Evolutionary conservation across 306 rosid species (phyloP).

Genomic region (Sicyos baderoa): DNA sequence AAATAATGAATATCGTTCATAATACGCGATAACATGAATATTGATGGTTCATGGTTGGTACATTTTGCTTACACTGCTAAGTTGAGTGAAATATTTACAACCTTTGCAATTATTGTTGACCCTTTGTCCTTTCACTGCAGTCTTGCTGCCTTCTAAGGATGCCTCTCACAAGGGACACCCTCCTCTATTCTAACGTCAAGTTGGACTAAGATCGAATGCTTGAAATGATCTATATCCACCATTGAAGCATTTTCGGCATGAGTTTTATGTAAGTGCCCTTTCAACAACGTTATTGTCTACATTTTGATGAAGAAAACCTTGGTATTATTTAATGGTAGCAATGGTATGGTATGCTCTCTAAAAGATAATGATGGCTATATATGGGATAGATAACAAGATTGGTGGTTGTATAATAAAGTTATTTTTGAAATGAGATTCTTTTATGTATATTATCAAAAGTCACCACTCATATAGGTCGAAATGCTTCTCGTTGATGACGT

Average conservation of each 20-base stretch:
- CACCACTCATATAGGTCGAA: background rate
- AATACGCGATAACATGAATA: background rate
- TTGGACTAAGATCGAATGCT: slow-evolving; percentile 45
- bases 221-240: slow-evolving; percentile 29
- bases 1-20: background rate
- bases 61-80: background rate
- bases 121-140: slow-evolving; percentile 30
- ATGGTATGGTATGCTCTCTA: slow-evolving; percentile 11
- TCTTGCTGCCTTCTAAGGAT: slow-evolving; percentile 54
- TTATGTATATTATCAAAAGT: slow-evolving; percentile 16
- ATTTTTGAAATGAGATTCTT: slow-evolving; percentile 15
- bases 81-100: background rate
- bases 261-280: slow-evolving; percentile 25
- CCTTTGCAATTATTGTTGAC: background rate
- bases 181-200: slow-evolving; percentile 79
- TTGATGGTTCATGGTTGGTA: background rate
- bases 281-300: slow-evolving; percentile 26
- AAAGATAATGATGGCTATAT: slow-evolving; percentile 5
- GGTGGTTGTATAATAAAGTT: slow-evolving; percentile 11
- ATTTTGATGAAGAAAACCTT: slow-evolving; percentile 22
- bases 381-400: slow-evolving; percentile 7
- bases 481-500: background rate
- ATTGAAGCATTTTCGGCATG: slow-evolving; percentile 25
- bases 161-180: slow-evolving; percentile 83
- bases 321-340: slow-evolving; percentile 28